These are phyloP conservation scores for Coemansia sp. DNA, from an alignment of 192 early-diverging fungal species.

Conservation along the genomic window DNA sequence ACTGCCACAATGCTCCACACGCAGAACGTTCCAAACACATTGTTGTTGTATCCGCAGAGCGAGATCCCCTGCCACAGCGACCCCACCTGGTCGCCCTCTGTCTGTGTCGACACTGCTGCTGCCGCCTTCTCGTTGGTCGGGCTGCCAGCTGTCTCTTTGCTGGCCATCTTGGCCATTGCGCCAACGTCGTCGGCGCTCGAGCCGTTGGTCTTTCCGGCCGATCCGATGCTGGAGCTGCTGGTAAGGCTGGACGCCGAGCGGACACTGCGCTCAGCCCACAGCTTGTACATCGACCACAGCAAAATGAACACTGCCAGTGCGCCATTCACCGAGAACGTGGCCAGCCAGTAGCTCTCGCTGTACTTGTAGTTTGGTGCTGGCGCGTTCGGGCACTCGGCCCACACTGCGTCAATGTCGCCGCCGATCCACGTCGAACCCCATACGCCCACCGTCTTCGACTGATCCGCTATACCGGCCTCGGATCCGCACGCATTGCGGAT, in stretches of 20 bases:
- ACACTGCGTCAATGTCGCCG: constrained; percentile 19
- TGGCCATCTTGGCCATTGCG: not conserved
- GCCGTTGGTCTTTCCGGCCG: not conserved
- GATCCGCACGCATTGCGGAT: constrained; percentile 37
- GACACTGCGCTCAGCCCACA: constrained; percentile 23
- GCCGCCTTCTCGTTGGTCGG: constrained; percentile 12
- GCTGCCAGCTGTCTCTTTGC: not conserved
- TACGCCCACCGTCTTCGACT: constrained; percentile 26
- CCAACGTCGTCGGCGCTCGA: not conserved
- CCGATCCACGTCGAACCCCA: constrained; percentile 30
- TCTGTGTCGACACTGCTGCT: not conserved
- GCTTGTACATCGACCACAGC: constrained; percentile 52
- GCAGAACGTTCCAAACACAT: constrained; percentile 44
- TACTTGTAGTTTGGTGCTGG: constrained; percentile 35
- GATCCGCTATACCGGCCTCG: constrained; percentile 15
- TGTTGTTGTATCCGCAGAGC: constrained; percentile 41
- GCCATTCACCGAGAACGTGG: constrained; percentile 34
- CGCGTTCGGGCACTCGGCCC: constrained; percentile 46
- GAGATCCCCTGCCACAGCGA: constrained; percentile 8
- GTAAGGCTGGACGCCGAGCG: constrained; percentile 2
- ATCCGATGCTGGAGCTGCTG: not conserved
- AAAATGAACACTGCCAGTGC: constrained; percentile 31
- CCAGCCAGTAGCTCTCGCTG: constrained; percentile 43
- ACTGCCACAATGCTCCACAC: constrained; percentile 34
- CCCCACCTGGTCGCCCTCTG: not conserved